Conservation (phyloP, 2,329 filamentous ascomycete species). For the Escovopsis sp. region DNA sequence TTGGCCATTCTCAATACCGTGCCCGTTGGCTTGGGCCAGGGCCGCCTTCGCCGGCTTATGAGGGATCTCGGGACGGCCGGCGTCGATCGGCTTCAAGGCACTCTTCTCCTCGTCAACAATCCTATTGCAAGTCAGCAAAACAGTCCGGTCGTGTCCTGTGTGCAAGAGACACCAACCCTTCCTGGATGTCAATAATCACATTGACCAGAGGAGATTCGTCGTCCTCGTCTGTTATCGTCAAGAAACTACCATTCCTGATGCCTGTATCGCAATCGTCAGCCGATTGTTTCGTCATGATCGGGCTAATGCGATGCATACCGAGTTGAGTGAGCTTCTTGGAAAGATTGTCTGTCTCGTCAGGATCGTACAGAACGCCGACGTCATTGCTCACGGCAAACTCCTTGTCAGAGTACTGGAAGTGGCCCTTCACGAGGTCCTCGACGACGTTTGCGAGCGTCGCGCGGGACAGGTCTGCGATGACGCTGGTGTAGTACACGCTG, state of each 20-base stretch:
- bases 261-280: slow-evolving; percentile 26
- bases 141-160: too few relatives aligned
- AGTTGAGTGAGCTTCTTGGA: slow-evolving; percentile 64
- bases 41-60: slow-evolving; percentile 32
- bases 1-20: slow-evolving; percentile 22
- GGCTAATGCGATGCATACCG: slow-evolving; percentile 26
- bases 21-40: slow-evolving; percentile 23
- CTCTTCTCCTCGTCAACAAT: slow-evolving; percentile 30
- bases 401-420: slow-evolving; percentile 60
- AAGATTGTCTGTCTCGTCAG: slow-evolving; percentile 77
- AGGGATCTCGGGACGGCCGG: slow-evolving; percentile 33
- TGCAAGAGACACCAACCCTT: slow-evolving; percentile 27
- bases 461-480: slow-evolving; percentile 51
- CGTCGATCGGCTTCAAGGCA: slow-evolving; percentile 33
- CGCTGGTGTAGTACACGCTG: slow-evolving; percentile 51
- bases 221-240: slow-evolving; percentile 76
- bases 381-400: slow-evolving; percentile 69
- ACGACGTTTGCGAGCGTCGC: slow-evolving; percentile 72
- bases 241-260: slow-evolving; percentile 55
- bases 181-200: slow-evolving; percentile 54
- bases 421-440: slow-evolving; percentile 50
- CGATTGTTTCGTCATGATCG: not conserved
- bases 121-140: slow-evolving; percentile 22
- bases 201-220: slow-evolving; percentile 63
- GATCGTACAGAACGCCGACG: slow-evolving; percentile 69